These are phyloP conservation scores for Yamadazyma pseudoaaseri DNA, from an alignment of 1,139 yeast genomes.

Conservation along the genomic window DNA sequence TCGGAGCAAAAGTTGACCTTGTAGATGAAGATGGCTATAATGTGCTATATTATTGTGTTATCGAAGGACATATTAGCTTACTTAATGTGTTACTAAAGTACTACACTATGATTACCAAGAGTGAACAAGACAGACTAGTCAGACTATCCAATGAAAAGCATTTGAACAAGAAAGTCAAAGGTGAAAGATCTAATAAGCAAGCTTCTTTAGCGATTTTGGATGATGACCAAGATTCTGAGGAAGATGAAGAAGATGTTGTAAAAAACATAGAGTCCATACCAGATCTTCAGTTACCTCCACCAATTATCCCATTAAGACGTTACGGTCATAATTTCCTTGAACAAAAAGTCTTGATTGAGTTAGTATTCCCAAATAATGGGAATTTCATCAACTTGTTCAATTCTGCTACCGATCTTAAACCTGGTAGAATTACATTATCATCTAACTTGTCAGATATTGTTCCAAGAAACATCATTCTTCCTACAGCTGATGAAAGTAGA, in stretches of 20 bases:
- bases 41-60: constrained; percentile 86
- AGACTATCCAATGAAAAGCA: constrained; percentile 4
- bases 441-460: constrained; percentile 70
- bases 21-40: constrained; percentile 83
- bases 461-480: constrained; percentile 81
- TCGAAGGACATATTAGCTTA: constrained; percentile 88
- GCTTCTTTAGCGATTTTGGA: constrained; percentile 27
- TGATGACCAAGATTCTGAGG: constrained; percentile 42
- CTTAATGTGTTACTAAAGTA: constrained; percentile 59
- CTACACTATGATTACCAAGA: constrained; percentile 14
- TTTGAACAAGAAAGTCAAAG: constrained; percentile 5
- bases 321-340: constrained; percentile 96
- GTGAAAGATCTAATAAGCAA: not conserved
- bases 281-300: constrained; percentile 90
- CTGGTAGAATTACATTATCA: constrained; percentile 70
- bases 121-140: constrained; percentile 1
- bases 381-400: constrained; percentile 54
- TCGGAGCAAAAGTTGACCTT: constrained; percentile 69
- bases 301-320: constrained; percentile 86
- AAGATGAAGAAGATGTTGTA: constrained; percentile 29
- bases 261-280: constrained; percentile 73
- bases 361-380: constrained; percentile 58
- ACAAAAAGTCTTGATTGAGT: constrained; percentile 78
- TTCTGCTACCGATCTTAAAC: constrained; percentile 43
- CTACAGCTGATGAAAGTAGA: constrained; percentile 70